A percentile compares a stretch with the other conserved stretches of the same genome.
These are phyloP conservation scores for Iris macrosiphon DNA, from an alignment of 106 monocot species.

Conservation along the genomic window DNA sequence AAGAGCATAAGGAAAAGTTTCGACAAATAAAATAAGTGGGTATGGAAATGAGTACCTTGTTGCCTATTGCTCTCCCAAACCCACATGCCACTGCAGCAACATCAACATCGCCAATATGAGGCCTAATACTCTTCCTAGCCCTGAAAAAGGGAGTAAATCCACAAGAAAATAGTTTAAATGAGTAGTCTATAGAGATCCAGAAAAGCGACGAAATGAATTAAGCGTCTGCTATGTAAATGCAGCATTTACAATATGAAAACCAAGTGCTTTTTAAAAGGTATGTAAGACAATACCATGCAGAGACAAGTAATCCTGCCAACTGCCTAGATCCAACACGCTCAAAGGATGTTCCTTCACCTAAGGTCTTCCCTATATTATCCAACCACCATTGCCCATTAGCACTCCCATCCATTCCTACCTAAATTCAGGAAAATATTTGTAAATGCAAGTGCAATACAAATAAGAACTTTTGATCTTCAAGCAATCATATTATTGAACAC, in stretches of 20 bases:
- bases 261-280: background rate
- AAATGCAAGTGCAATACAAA: background rate
- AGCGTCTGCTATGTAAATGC: background rate
- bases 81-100: slow-evolving; percentile 93
- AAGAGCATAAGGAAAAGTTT: background rate
- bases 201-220: background rate
- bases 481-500: too few relatives aligned
- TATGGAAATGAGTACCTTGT: slow-evolving; percentile 40
- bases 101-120: slow-evolving; percentile 89
- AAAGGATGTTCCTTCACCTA: slow-evolving; percentile 60
- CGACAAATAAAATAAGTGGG: background rate
- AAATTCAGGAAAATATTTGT: slow-evolving; percentile 13
- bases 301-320: slow-evolving; percentile 58
- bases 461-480: background rate
- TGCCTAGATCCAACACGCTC: slow-evolving; percentile 79
- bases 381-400: slow-evolving; percentile 79
- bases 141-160: slow-evolving; percentile 22
- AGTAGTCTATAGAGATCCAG: background rate
- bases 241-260: background rate
- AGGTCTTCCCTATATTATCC: slow-evolving; percentile 48
- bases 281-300: slow-evolving; percentile 54
- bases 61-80: slow-evolving; percentile 90
- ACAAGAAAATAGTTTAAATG: background rate
- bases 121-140: slow-evolving; percentile 61
- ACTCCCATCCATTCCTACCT: slow-evolving; percentile 78